Percentiles rank a stretch among this genome's conserved stretches.
phyloP scores from a whole-genome alignment of 106 monocot genomes.

The Dioscorea zingiberensis region DNA sequence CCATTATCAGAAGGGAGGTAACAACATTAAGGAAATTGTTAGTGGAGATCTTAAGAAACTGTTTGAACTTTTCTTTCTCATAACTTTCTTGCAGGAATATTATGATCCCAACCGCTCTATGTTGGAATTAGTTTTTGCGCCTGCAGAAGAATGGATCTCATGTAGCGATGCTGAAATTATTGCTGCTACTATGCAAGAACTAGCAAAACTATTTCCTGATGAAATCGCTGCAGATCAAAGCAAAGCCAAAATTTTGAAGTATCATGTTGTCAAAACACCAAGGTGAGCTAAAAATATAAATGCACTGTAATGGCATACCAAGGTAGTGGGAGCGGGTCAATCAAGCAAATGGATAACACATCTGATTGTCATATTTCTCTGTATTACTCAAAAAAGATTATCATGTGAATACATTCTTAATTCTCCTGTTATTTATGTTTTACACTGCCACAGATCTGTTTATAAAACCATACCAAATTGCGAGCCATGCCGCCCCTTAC shows the following conservation, averaged over 20 bases:
- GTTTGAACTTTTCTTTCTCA: not conserved
- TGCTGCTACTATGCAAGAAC: conserved; percentile 88
- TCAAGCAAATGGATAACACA: too few relatives aligned
- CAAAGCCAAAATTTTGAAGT: conserved; percentile 95
- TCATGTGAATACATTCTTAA: not conserved
- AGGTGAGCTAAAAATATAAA: conserved; percentile 32
- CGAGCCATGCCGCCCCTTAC: conserved; percentile 90
- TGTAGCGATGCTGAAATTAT: conserved; percentile 74
- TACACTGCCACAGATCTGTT: conserved; percentile 56
- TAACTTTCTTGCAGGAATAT: conserved; percentile 63
- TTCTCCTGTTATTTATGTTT: not conserved
- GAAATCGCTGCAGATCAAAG: conserved; percentile 96
- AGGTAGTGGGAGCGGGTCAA: too few relatives aligned
- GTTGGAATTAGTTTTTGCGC: conserved; percentile 95
- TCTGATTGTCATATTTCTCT: not conserved
- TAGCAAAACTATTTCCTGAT: conserved; percentile 81
- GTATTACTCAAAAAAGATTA: not conserved
- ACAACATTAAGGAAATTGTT: too few relatives aligned
- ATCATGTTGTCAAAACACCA: conserved; percentile 92
- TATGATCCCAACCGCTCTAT: conserved; percentile 92
- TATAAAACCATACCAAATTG: conserved; percentile 92
- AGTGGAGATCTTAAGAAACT: not conserved
- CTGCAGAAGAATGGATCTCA: conserved; percentile 90
- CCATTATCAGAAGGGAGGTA: too few relatives aligned
- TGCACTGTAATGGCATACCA: too few relatives aligned